Evolutionary conservation across 164 flowering plant genomes (phyloP).

Genomic region (Dillenia turbinata): DNA sequence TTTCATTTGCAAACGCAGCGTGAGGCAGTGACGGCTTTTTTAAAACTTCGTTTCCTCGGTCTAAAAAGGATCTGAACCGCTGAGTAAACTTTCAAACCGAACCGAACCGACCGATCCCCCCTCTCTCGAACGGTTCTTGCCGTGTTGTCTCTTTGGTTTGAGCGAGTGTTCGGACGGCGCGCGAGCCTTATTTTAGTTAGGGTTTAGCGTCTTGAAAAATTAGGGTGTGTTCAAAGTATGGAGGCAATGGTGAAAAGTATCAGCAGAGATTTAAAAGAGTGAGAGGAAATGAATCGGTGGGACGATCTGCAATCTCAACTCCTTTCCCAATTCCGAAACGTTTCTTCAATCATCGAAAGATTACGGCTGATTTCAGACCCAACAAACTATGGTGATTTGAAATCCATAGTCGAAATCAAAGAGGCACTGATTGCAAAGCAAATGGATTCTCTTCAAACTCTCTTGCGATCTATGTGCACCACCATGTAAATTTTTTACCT

Average conservation of each 20-base stretch:
- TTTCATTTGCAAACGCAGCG: no score
- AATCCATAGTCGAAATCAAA: constrained; percentile 34
- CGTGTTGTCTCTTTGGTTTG: no score
- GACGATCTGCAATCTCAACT: constrained; percentile 63
- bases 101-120: no score
- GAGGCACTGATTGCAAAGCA: constrained; percentile 56
- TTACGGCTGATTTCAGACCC: constrained; percentile 48
- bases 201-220: not conserved
- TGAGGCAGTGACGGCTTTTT: no score
- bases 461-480: constrained; percentile 46
- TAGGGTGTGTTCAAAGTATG: constrained; percentile 14
- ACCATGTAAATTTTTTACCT: constrained; percentile 46
- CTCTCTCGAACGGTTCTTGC: no score
- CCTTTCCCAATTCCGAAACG: constrained; percentile 52
- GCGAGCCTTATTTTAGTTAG: no score
- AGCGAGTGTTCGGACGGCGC: no score
- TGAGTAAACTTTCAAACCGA: no score
- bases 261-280: constrained; percentile 55
- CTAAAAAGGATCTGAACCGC: no score
- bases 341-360: constrained; percentile 63
- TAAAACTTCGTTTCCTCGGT: no score
- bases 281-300: constrained; percentile 65
- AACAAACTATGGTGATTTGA: constrained; percentile 51
- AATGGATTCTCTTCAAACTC: constrained; percentile 58
- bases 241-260: constrained; percentile 61